A percentile compares a stretch with the other conserved stretches of the same genome.
Conservation (phyloP, 2,329 filamentous ascomycete genomes). For the Clonostachys byssicola region DNA sequence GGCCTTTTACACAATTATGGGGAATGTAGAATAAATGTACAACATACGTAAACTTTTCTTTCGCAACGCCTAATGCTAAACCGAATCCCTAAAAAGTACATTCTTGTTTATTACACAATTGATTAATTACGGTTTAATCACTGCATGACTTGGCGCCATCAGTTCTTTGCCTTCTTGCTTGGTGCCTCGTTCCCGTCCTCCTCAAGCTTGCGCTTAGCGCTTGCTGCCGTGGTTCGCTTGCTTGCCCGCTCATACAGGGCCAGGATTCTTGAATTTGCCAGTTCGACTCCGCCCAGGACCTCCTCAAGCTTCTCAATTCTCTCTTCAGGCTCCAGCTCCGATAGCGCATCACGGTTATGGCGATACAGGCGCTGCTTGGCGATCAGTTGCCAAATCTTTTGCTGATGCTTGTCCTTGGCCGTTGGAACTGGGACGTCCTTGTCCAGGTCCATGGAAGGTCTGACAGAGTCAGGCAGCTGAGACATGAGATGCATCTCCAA, state of each 20-base stretch:
- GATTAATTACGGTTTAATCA: no score
- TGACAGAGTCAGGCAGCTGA: constrained; percentile 49
- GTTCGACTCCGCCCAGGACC: constrained; percentile 62
- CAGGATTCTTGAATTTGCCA: constrained; percentile 68
- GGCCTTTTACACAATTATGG: background rate
- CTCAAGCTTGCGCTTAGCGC: constrained; percentile 42
- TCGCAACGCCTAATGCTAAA: background rate
- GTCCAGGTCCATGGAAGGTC: constrained; percentile 41
- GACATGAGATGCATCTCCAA: constrained; percentile 73
- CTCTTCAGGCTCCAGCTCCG: constrained; percentile 64
- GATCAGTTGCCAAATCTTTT: constrained; percentile 68
- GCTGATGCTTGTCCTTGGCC: constrained; percentile 55
- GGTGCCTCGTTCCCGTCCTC: constrained; percentile 15
- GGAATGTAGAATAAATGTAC: background rate
- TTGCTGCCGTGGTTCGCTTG: constrained; percentile 17
- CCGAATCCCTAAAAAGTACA: no score
- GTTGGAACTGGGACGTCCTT: constrained; percentile 37
- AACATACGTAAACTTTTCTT: background rate
- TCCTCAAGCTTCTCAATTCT: constrained; percentile 69
- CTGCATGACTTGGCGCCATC: no score
- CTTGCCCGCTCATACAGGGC: constrained; percentile 33
- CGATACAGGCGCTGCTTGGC: constrained; percentile 75
- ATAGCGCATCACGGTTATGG: constrained; percentile 68
- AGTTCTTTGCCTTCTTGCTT: constrained; percentile 35
- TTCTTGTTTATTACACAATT: no score